Percentiles rank a stretch among this genome's conserved stretches.
These are phyloP conservation scores for Blumeria hordei DNA, from an alignment of 2,329 filamentous ascomycete genomes.

Conservation along the genomic window DNA sequence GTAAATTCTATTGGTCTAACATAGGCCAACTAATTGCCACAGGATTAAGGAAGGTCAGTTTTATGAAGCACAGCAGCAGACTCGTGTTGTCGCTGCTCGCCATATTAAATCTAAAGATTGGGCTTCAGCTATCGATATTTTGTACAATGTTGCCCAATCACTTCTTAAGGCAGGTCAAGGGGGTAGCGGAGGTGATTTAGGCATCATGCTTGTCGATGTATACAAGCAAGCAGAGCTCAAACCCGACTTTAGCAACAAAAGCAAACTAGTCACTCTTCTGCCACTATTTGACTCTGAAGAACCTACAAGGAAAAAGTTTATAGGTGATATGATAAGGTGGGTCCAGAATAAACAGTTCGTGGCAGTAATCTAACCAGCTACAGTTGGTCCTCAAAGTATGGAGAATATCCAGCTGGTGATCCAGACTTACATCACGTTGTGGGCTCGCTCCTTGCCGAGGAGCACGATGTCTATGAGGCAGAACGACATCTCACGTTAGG, in stretches of 20 bases:
- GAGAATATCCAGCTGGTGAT: slow-evolving; percentile 75
- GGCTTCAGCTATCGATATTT: slow-evolving; percentile 62
- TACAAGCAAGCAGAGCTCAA: slow-evolving; percentile 69
- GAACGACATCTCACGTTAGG: slow-evolving; percentile 76
- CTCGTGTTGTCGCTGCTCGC: slow-evolving; percentile 79
- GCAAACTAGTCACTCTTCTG: slow-evolving; percentile 52
- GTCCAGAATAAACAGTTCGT: slow-evolving; percentile 11
- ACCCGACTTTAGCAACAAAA: slow-evolving; percentile 51
- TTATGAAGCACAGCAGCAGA: slow-evolving; percentile 97
- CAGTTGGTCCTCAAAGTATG: slow-evolving; percentile 65
- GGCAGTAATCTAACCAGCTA: slow-evolving; percentile 2
- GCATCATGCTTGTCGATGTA: slow-evolving; percentile 68
- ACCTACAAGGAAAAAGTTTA: slow-evolving; percentile 79
- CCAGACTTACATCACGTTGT: slow-evolving; percentile 85
- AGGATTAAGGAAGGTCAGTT: slow-evolving; percentile 78
- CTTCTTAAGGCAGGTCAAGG: slow-evolving; percentile 83
- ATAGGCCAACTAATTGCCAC: slow-evolving; percentile 2
- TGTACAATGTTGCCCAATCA: slow-evolving; percentile 61
- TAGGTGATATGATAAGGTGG: slow-evolving; percentile 59
- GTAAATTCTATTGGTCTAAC: not conserved
- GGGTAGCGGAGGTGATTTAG: slow-evolving; percentile 75
- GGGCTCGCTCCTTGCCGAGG: slow-evolving; percentile 72
- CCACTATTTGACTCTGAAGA: slow-evolving; percentile 61
- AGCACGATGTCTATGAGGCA: slow-evolving; percentile 79
- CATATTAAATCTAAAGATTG: slow-evolving; percentile 80